These are phyloP conservation scores for Geotrichum fermentans DNA, from an alignment of 1,139 yeast genomes.

Conservation along the genomic window DNA sequence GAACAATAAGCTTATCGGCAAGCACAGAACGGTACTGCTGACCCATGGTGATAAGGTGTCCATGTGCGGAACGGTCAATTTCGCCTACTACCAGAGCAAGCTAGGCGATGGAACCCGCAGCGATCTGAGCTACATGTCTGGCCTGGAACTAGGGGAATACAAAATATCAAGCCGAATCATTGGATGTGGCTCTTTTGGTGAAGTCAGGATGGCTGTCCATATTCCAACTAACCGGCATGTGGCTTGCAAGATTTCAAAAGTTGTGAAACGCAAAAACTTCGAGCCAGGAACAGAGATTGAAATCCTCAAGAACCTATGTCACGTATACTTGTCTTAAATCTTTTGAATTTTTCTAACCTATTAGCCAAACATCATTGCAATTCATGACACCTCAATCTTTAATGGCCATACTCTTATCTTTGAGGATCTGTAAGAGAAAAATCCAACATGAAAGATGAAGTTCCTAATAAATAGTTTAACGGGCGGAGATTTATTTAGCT, in stretches of 20 bases:
- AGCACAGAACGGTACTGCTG: conserved; percentile 40
- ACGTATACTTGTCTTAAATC: conserved; percentile 23
- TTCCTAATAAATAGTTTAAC: conserved; percentile 32
- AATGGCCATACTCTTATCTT: conserved; percentile 18
- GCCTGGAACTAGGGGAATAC: conserved; percentile 40
- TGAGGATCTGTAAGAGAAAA: conserved; percentile 26
- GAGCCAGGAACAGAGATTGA: conserved; percentile 27
- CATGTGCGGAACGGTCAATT: conserved; percentile 35
- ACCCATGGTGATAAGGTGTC: conserved; percentile 44
- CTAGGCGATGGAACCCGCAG: conserved; percentile 21
- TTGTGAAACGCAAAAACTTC: conserved; percentile 16
- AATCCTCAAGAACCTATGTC: conserved; percentile 24
- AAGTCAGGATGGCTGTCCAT: conserved; percentile 37
- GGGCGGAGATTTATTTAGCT: conserved; percentile 67
- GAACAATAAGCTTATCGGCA: conserved; percentile 40
- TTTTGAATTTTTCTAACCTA: background rate
- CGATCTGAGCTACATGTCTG: conserved; percentile 26
- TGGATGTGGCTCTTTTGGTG: conserved; percentile 62
- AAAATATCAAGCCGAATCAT: conserved; percentile 42
- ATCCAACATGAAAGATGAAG: background rate
- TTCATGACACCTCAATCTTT: conserved; percentile 22
- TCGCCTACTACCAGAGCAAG: conserved; percentile 29
- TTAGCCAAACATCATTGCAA: conserved; percentile 29
- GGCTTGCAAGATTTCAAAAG: conserved; percentile 30
- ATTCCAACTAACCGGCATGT: conserved; percentile 23